phyloP scores from a whole-genome alignment of 768 basidiomycete genomes.

The Collybia sp. region DNA sequence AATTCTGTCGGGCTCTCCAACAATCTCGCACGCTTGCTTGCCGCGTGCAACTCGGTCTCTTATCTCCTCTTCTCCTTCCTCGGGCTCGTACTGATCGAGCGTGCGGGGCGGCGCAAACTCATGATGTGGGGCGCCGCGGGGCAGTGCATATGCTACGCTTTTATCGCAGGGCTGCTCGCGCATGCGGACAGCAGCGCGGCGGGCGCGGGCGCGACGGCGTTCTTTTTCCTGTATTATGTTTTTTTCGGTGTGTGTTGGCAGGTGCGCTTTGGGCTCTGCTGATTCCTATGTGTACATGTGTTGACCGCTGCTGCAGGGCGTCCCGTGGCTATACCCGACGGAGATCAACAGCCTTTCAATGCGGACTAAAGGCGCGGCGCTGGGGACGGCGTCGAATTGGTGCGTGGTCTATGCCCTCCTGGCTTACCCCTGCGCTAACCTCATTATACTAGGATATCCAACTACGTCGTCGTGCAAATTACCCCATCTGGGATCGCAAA shows the following conservation, averaged over 20 bases:
- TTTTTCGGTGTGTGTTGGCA: constrained; percentile 52
- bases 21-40: constrained; percentile 41
- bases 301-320: constrained; percentile 24
- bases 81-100: constrained; percentile 42
- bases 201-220: constrained; percentile 39
- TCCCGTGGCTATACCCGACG: constrained; percentile 47
- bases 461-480: constrained; percentile 45
- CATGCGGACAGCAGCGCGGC: constrained; percentile 23
- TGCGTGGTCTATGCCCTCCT: constrained; percentile 8
- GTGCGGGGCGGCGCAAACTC: constrained; percentile 41
- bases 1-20: constrained; percentile 49
- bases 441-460: constrained; percentile 34
- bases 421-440: background rate
- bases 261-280: constrained; percentile 18
- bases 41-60: constrained; percentile 47
- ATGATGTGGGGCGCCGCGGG: constrained; percentile 53
- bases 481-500: constrained; percentile 41
- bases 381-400: constrained; percentile 47
- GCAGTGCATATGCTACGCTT: constrained; percentile 41
- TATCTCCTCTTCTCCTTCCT: constrained; percentile 45
- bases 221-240: constrained; percentile 47
- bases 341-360: constrained; percentile 48
- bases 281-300: background rate
- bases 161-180: constrained; percentile 37
- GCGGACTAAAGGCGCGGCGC: constrained; percentile 44